These are phyloP conservation scores for Podospora bellae-mahoneyi DNA, from an alignment of 495 filamentous ascomycete genomes.

Conservation along the genomic window DNA sequence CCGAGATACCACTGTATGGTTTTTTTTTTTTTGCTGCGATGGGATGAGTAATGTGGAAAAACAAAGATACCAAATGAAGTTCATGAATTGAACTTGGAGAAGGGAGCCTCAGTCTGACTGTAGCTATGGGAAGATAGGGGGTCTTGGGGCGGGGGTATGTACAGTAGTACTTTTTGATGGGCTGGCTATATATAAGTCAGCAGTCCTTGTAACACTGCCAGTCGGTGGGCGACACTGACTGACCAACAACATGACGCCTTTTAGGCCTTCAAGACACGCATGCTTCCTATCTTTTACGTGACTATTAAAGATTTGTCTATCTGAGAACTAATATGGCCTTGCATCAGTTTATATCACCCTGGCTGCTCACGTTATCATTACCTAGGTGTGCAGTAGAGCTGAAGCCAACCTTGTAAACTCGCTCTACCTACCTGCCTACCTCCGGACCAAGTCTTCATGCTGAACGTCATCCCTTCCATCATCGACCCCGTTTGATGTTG, in stretches of 20 bases:
- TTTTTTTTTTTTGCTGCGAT: constrained; percentile 6
- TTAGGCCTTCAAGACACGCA: not conserved
- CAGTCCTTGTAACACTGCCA: not conserved
- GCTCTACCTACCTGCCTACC: too few species aligned
- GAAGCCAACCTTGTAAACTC: too few species aligned
- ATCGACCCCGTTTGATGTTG: too few species aligned
- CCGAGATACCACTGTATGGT: not conserved
- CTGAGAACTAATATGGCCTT: not conserved
- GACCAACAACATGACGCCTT: not conserved
- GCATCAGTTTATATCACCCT: too few species aligned
- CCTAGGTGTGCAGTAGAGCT: too few species aligned
- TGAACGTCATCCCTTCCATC: too few species aligned
- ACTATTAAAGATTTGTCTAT: too few species aligned
- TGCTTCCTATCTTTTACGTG: not conserved
- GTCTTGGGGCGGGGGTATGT: not conserved
- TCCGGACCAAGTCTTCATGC: too few species aligned
- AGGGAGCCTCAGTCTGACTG: not conserved
- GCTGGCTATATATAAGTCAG: not conserved
- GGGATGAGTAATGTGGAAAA: constrained; percentile 10
- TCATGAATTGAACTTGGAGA: not conserved
- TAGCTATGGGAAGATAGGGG: not conserved
- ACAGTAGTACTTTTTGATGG: not conserved
- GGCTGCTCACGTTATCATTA: too few species aligned
- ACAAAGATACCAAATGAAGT: constrained; percentile 20
- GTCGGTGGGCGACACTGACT: not conserved